Evolutionary conservation across 2,329 filamentous ascomycete species (phyloP), one percentile per base, ranked within the genome.

Genomic region (Paecilomyces formosus): DNA sequence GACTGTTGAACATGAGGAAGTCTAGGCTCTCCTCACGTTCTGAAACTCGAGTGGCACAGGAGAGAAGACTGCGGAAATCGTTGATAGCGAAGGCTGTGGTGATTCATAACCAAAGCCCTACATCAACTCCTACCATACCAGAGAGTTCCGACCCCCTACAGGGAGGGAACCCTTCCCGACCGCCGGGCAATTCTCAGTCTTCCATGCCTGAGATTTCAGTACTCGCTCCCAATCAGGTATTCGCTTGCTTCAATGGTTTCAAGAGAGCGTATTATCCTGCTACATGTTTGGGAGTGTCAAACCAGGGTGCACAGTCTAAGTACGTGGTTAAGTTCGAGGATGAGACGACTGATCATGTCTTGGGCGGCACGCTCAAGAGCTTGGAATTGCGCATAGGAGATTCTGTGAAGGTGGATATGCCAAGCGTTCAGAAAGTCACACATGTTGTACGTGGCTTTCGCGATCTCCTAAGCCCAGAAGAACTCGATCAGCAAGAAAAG

Each of bases 181-280:
- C 50, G 53, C n/a, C 7, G 21, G 6, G 53, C 35, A 54, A 60
- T n/a, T 39, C 49, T 54, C 35, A 60, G n/a, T 52, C 57, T 12
- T 13, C 50, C 21, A 35, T 54, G n/a, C 57, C 57, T 28, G 65
- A 68, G 12, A 58, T 64, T 22, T 11, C 57, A 7, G 64, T 74
- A 9, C 63, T 78, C 24, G 73, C 76, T 12, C 78, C 79, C 4
- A 81, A 82, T 57, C 78, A 85, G 60, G 78, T 87, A 0, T 78
- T 86, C 61, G 83, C 84, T 7, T 75, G 77, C 28, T 87, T 84
- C 78, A 83, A 79, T 62, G 79, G 81, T 21, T 74, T 74, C n/a
- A 79, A 75, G 54, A 78, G 78, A 56, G 76, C 73, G n/a, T 87
- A 81, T 66, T 85, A 84, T 65, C 83, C 85, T 54, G 85, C 82